Evolutionary conservation across 257 asterid genomes (phyloP).

Genomic region (Solanum dulcamara): DNA sequence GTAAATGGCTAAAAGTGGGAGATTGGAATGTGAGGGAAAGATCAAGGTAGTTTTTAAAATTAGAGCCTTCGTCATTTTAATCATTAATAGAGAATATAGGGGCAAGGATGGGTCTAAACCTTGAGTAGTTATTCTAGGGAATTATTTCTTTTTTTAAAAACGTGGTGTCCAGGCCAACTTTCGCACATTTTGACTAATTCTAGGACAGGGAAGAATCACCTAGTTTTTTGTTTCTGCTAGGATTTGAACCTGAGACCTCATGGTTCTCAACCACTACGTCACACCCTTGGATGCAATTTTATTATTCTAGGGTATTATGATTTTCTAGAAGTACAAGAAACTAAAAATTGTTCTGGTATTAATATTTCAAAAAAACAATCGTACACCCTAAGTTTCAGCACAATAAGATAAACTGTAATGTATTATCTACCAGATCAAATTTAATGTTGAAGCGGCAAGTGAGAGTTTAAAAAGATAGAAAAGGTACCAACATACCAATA

Average conservation of each 20-base stretch:
- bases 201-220: no score
- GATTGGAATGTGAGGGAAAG: not conserved
- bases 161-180: no score
- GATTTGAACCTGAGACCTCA: no score
- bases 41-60: not conserved
- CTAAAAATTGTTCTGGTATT: not conserved
- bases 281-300: no score
- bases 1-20: not conserved
- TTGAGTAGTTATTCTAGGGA: not conserved
- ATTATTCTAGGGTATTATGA: not conserved
- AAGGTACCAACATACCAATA: slow-evolving; percentile 61
- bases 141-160: no score
- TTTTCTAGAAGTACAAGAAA: not conserved
- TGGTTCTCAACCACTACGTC: no score
- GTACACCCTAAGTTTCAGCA: not conserved
- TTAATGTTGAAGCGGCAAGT: not conserved
- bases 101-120: not conserved
- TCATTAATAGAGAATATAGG: not conserved
- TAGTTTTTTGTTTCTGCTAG: no score
- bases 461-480: not conserved
- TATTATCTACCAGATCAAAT: not conserved
- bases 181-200: no score
- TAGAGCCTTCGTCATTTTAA: not conserved
- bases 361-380: not conserved
- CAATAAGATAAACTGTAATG: not conserved